Base-by-base conservation (phyloP, 768 basidiomycete genomes). In the Lactifluus hygrophoroides region DNA sequence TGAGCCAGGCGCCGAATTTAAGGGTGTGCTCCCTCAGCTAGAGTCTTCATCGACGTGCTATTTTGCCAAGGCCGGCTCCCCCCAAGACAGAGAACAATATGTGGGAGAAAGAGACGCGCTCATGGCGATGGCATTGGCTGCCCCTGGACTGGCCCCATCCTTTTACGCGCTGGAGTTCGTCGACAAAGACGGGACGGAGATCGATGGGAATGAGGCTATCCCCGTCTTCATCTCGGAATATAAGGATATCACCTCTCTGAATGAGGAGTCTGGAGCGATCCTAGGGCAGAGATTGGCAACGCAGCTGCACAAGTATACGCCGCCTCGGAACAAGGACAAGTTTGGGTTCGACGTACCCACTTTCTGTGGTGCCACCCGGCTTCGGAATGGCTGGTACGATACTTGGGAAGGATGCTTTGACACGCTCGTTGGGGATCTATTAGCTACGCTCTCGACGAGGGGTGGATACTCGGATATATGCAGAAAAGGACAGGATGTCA, bases 221-320 rank as follows among this genome's bases (percentile, higher is more conserved):
- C 85, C 86, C 0, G 86, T 78, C 67, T 85, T 90, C 71, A 76
- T 90, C 46, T 86, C 84, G 0, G 85, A 90, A 68, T 88, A 87
- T 74, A 88, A 82, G 67, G 74, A 82, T 34, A 70, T 90, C 16
- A 67, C 69, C 0, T 64, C 74, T 30, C 72, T 90, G 16, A 76
- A 76, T 13, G 67, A 70, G 23, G 62, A 69, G 17, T 72, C 81
- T 13, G 84, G 80, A 3, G 69, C 70, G 47, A 65, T 70, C 13
- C 75, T 90, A 7, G 89, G 80, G 9, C 75, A 74, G 68, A 76
- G 84, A 43, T 63, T 91, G 55, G 88, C 87, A 0, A 77, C 72
- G 2, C 86, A 90, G 66, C 68, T 91, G 55, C 89, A 91, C 56
- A 65, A 65, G 6, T 74, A 78, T 65, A 72, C 78, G n/a, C n/a